Base-by-base conservation (phyloP, 2,329 filamentous ascomycete genomes). In the Cadophora malorum region DNA sequence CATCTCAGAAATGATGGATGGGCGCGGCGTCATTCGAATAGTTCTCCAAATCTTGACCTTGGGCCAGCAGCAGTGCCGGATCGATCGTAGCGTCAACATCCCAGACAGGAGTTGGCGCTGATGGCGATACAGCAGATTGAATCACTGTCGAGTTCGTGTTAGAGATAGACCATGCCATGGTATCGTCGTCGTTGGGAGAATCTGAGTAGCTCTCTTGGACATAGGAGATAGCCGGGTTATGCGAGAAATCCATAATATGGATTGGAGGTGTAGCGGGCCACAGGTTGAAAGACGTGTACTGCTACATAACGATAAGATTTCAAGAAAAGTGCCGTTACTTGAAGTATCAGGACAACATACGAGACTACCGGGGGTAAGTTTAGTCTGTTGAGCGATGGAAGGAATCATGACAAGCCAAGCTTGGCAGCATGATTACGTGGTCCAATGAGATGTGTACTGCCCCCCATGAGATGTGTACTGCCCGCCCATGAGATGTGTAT, bases 1-100 rank as follows among this genome's bases (percentile, higher is more conserved):
- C 55, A 58, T 38, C 55, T 58, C 55, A 58, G 55, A 58, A 58
- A 58, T 58, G 28, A 58, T 58, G 55, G 55, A 58, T 58, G 55
- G 55, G 55, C 55, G 55, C 55, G 55, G 55, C 55, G 28, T 58
- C 55, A 58, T 38, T 58, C 55, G 55, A 58, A 58, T 35, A 58
- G 28, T 33, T 58, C 55, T 58, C 55, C 55, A 58, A 35, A 58
- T 58, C 55, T 58, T 58, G 55, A 58, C 35, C 28, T 28, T 58
- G 55, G 55, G 10, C 35, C 35, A 58, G 55, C 55, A 58, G 55
- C 55, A 58, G 55, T 58, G 55, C 55, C 55, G 55, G 55, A 58
- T 58, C 55, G 55, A 58, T 58, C 28, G 55, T 33, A 58, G 55
- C 55, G 55, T 58, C 55, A 58, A 38, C 28, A 58, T 23, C 21